Evolutionary conservation across 2,329 filamentous ascomycete species (phyloP), one percentile per base, ranked within the genome.

Genomic region (Aspergillus oerlinghausenensis): DNA sequence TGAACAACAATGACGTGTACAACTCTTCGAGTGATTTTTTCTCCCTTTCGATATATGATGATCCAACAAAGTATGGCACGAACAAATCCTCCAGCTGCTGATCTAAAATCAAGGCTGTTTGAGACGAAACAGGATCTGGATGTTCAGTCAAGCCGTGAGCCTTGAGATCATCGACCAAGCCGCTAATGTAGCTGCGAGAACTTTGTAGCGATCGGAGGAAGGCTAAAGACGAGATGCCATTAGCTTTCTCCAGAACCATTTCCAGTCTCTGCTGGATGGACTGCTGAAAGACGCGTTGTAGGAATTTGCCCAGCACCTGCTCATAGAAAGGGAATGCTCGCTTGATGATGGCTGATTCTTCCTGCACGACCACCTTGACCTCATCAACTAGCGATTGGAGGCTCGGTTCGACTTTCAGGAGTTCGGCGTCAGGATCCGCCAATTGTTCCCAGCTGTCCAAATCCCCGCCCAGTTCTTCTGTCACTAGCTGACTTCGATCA

Each of bases 291-390:
- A 99, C 88, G 63, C 94, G 84, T 74, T 99, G 94, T 52, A 99
- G 82, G 67, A 99, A 99, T 66, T 93, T 93, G 62, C 87, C 87
- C 51, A 99, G 79, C 1, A 99, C 94, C 58, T 93, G 92, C 66
- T 99, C 94, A 65, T 96, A 93, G 72, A 92, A 97, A 0, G 94
- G 94, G 69, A 99, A 99, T 0, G 94, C 93, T 52, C 92, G 86
- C 73, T 94, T 96, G 72, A 99, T 97, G 72, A 97, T 96, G 63
- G 91, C 90, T 9, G 93, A 97, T 70, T 99, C 94, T 68, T 97
- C 93, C 71, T 97, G 93, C 75, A 97, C 92, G 49, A 97, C 91
- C 49, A 97, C 88, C 73, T 89, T 91, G 66, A 97, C 92, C 73
- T 99, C 94, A 65, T 97, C 93, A 35, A 97, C 82, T 26, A 99